Base-by-base conservation (phyloP, 176 grass and related monocot species). In the Aegilops longissima region DNA sequence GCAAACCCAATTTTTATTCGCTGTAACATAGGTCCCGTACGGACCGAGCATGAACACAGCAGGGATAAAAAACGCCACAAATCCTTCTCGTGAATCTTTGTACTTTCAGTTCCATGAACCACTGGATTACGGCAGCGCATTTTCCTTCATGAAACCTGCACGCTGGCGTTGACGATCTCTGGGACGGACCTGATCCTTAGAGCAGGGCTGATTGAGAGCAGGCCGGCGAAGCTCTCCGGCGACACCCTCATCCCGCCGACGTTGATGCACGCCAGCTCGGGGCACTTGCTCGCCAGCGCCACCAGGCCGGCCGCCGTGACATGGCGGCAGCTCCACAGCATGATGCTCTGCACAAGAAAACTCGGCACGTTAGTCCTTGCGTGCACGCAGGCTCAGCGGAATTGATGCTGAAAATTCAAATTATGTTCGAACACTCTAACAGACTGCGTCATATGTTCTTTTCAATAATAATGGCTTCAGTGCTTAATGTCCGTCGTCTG, bases 311-410 rank as follows among this genome's bases (percentile, higher is more conserved):
- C 86, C 90, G 91, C 90, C 6, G 93, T 96, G 51, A 96, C 96
- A 44, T 98, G 93, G n/a, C 93, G 93, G 77, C 96, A 98, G 82
- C 96, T 98, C 96, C 93, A 96, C 42, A 98, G 61, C 20, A 94
- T 89, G 80, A 98, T 92, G 65, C 90, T 92, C 96, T 98, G 76
- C 40, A 63, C 6, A 84, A 87, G 16, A 17, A 82, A 24, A 58
- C 2, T 58, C 54, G 0, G 54, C 54, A 20, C 54, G 54, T 58
- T 2, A 58, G 17, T 58, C 0, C 17, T 58, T 58, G 54, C 54
- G 54, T 58, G 54, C 54, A 58, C 54, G 54, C 54, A 58, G 17
- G 17, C 17, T 1, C 54, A 2, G 0, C 33, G 0, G 0, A 20
- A 56, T 0, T 58, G 2, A 58, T 0, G 52, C 0, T 58, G 54